Base-by-base conservation (phyloP, 202 grass and related monocot species). In the Setaria italica region DNA sequence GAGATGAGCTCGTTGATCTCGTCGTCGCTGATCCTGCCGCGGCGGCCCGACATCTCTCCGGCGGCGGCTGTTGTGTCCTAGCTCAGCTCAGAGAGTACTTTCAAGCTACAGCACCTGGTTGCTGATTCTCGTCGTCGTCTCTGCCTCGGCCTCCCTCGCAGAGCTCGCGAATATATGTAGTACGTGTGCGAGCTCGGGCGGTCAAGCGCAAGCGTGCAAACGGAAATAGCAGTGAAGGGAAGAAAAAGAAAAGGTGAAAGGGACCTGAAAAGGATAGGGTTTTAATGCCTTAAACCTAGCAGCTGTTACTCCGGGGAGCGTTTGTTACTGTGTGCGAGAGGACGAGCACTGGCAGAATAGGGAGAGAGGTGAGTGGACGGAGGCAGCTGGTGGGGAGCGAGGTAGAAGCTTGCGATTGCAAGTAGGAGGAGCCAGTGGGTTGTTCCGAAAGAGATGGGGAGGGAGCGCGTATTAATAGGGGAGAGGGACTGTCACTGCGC, bases 1-100 rank as follows among this genome's bases (percentile, higher is more conserved):
- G 90, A 89, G 88, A 97, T 88, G 85, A 97, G 90, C 84, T 93
- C 90, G 76, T 90, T 97, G 79, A 97, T 97, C 92, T 97, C 92
- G 34, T 91, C 92, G 81, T 97, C 95, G 67, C 89, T 93, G 88
- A 98, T 98, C 66, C 93, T 87, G 39, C 87, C 83, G 20, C 89
- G 90, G 53, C 93, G 62, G 83, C 77, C 84, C 70, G 95, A 97
- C 95, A 89, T 95, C 92, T 97, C 63, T 86, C 78, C 63, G 46
- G 42, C 20, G 66, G 2, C 39, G 4, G 21, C 67, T 3, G 42
- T 47, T 0, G 5, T 5, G 67, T 64, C 57, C 29, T 65, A 47
- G 13, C 14, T 13, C 39, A 72, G 25, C 11, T 48, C 21, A 45
- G 30, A 34, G 63, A 67, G 42, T 8, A 2, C 25, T 10, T 42